Evolutionary conservation across 2,329 filamentous ascomycete species (phyloP), one percentile per base, ranked within the genome.

Genomic region (Fusarium neocosmosporiellum): DNA sequence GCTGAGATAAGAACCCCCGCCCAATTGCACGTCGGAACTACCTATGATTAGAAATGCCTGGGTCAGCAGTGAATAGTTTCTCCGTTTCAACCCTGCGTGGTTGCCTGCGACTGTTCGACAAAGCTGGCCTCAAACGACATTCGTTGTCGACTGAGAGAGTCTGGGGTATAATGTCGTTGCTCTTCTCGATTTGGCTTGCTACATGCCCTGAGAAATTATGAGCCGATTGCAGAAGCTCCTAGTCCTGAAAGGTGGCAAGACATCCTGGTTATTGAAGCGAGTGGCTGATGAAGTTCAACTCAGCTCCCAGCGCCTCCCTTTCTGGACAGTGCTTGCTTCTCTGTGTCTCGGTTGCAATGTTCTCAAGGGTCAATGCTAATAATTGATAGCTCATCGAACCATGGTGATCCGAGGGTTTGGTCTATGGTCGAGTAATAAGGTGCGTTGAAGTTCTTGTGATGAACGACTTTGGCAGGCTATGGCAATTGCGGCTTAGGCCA

Each of bases 231-330:
- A 54, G 41, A 55, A 41, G 54, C 50, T 64, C 66, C 55, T 43
- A 43, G n/a, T 55, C 57, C 53, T 59, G 70, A 71, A 70, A 73
- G 50, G 27, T 72, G 65, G 61, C 22, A 63, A 63, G 50, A 34
- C 27, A 71, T 57, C 58, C 58, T 59, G 67, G 64, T 46, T 39
- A 48, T 46, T 55, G n/a, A 36, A 60, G 29, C 60, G 53, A 37
- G 20, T 64, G 43, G 65, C 29, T 46, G 36, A 55, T 43, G 43
- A 54, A 20, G 54, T 58, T 60, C 55, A 48, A 59, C 59, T 36
- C 48, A 48, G 64, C 41, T 66, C 37, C 34, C 67, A 37, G 58
- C 58, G 50, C 31, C 29, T 58, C 36, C 53, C 22, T 37, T 58
- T 41, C 34, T 71, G 27, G 24, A 64, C 55, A 50, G 46, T 31